Evolutionary conservation across 106 monocot species (phyloP).

Genomic region (Platanthera zijinensis): DNA sequence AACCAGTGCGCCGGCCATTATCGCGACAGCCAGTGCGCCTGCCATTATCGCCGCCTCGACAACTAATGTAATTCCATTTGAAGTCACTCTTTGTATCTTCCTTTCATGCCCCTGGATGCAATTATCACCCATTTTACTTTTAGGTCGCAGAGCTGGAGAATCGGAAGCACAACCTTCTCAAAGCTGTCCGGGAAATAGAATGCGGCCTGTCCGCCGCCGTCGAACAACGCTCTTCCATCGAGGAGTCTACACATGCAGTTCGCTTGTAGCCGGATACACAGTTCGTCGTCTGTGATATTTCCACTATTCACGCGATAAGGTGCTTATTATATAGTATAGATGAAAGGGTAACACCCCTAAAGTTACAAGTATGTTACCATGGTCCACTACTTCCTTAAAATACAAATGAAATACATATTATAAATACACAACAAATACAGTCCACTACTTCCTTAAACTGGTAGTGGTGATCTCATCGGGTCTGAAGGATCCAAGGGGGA

Average conservation of each 20-base stretch:
- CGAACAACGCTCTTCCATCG: slow-evolving; percentile 81
- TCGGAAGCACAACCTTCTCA: slow-evolving; percentile 65
- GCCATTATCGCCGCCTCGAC: background rate
- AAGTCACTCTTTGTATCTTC: background rate
- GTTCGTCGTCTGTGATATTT: too few species aligned
- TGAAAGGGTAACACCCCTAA: too few species aligned
- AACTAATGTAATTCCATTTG: background rate
- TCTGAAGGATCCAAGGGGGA: too few species aligned
- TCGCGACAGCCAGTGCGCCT: background rate
- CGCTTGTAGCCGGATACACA: too few species aligned
- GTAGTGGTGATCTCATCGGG: too few species aligned
- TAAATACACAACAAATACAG: too few species aligned
- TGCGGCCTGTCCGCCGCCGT: slow-evolving; percentile 58
- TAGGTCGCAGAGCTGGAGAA: slow-evolving; percentile 35
- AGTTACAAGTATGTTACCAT: too few species aligned
- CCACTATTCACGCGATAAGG: too few species aligned
- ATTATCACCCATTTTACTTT: background rate
- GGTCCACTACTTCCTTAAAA: too few species aligned
- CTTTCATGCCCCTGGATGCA: background rate
- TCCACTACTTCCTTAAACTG: too few species aligned
- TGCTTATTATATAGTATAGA: too few species aligned
- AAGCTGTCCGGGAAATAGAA: slow-evolving; percentile 76
- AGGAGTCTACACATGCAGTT: slow-evolving; percentile 35
- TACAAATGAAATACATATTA: too few species aligned
- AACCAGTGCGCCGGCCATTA: background rate